Evolutionary conservation across 257 asterid genomes (phyloP), one percentile per base, ranked within the genome.

Genomic region (Ballota nigra): DNA sequence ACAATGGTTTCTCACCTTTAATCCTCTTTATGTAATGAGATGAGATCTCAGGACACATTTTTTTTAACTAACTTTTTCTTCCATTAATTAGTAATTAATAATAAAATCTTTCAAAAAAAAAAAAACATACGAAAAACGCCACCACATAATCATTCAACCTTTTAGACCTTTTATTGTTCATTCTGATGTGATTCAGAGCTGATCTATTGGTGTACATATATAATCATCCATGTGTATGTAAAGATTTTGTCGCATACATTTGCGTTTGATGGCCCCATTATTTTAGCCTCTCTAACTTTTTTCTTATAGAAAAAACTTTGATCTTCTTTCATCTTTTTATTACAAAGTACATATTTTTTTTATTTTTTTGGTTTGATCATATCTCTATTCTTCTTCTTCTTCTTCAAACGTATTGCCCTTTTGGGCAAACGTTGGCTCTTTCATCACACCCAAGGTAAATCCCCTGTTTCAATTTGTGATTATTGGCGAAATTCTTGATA

Each of bases 201-300:
- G 19, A 58, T 24, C 31, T 59, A 43, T 58, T 34, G 65, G 62
- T 40, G 40, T 12, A 47, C 28, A 26, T 31, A 15, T 49, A 31
- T 22, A 16, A 12, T 45, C 58, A 66, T 70, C 36, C 49, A 56
- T 74, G 66, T 62, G 81, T 72, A 68, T 76, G 59, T 64, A 64
- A 69, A 75, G 58, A 52, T 81, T 74, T 84, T 76, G 90, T 85
- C 78, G 92, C 75, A 71, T 74, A 73, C n/a, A 88, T 88, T 83
- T 84, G 92, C 86, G 57, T 71, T 77, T 78, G 77, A 72, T 75
- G 81, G 72, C 84, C 82, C 82, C 79, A 69, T 72, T 57, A 74
- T 63, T 71, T 77, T 65, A 70, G 51, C 83, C 81, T 52, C 66
- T 65, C 72, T 3, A 6, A 1, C 7, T 33, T 71, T 49, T 79